Evolutionary conservation across 164 flowering plant species (phyloP), one percentile per base, ranked within the genome.

Genomic region (Nelumbo lutea): DNA sequence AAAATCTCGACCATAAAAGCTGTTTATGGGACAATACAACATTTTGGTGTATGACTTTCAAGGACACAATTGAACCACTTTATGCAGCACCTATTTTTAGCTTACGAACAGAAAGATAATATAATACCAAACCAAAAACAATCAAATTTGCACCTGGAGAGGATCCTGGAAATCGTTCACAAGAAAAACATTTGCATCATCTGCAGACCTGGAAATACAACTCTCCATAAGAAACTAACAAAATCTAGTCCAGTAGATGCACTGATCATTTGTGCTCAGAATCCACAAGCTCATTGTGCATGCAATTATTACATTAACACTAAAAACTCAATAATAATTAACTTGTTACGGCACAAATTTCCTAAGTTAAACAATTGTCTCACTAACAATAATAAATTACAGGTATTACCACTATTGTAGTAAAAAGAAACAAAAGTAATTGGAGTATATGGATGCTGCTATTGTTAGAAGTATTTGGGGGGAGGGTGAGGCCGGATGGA

Each of bases 161-260:
- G 95, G 98, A 88, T 87, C 93, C 77, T 87, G 86, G 77, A 86
- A 84, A 82, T 96, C 97, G 82, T 93, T 96, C 62, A 96, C 90
- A 72, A 96, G 83, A 78, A 96, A 91, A 59, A 88, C 92, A 83
- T 96, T 93, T 70, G 96, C 84, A 91, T 96, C 97, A 72, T 91
- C 99, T n/a, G 85, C 85, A 71, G 99, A 91, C 86, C 99, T 96
- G 92, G 13, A 81, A 74, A 75, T 41, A 72, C 52, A n/a, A 43
- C 27, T 59, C 46, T 70, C 51, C 43, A 52, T 75, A 68, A 70
- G 69, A 73, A 69, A 58, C 62, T 48, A 44, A 43, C 42, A 59
- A 27, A 64, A 71, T 6, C 46, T 27, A 10, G 46, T 40, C 4
- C 13, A 15, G 9, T 42, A 42, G 45, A 63, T 48, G 47, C 51